A percentile compares a stretch with the other conserved stretches of the same genome.
phyloP scores from a whole-genome alignment of 768 basidiomycete species.

The Naganishia randhawae region DNA sequence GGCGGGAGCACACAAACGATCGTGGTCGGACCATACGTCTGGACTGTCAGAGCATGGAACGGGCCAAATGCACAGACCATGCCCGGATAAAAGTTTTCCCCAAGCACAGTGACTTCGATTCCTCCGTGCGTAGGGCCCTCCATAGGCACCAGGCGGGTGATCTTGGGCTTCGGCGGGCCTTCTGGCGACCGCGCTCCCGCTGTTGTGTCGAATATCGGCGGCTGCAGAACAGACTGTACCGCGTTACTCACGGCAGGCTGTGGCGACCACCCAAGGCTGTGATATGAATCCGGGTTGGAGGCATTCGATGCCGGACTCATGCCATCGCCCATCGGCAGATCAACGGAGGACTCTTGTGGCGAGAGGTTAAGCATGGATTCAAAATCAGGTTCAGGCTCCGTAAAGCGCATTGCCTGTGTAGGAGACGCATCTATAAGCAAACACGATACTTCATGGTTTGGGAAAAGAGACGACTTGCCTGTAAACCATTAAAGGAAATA shows the following conservation, averaged over 20 bases:
- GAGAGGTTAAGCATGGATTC: slow-evolving; percentile 30
- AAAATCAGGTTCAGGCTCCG: slow-evolving; percentile 27
- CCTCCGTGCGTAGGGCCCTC: slow-evolving; percentile 80
- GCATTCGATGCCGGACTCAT: slow-evolving; percentile 16
- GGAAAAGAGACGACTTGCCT: neutral
- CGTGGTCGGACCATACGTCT: slow-evolving; percentile 87
- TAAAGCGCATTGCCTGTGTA: slow-evolving; percentile 1
- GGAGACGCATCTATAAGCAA: neutral
- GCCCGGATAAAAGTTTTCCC: slow-evolving; percentile 67
- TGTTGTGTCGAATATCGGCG: slow-evolving; percentile 29
- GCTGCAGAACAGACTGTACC: slow-evolving; percentile 30
- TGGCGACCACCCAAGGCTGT: slow-evolving; percentile 32
- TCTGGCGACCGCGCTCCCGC: slow-evolving; percentile 24
- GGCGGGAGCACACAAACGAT: slow-evolving; percentile 89
- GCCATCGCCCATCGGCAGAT: slow-evolving; percentile 16
- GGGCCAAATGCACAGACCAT: slow-evolving; percentile 81
- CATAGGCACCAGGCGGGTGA: slow-evolving; percentile 55
- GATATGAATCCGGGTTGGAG: neutral
- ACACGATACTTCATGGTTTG: neutral
- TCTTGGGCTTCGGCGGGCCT: slow-evolving; percentile 34
- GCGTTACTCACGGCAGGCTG: slow-evolving; percentile 37
- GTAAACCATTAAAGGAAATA: slow-evolving; percentile 10
- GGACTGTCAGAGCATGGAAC: slow-evolving; percentile 72
- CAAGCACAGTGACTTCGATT: slow-evolving; percentile 88
- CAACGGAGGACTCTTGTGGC: slow-evolving; percentile 19